These are phyloP conservation scores for Myxozyma mucilagina DNA, from an alignment of 805 yeast species.

Conservation along the genomic window DNA sequence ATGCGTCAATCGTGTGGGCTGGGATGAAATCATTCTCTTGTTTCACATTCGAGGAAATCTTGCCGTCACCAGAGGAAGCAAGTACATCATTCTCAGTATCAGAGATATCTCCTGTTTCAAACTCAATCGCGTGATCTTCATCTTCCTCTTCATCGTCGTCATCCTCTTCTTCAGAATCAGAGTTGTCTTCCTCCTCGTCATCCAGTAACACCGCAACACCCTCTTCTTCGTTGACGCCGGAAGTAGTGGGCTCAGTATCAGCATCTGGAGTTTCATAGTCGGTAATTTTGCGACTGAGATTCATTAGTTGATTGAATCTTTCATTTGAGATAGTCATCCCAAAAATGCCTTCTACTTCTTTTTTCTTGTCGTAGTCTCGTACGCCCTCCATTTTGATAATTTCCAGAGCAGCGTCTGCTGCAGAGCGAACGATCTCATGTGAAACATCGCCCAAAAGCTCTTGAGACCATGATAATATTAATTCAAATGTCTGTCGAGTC, in stretches of 20 bases:
- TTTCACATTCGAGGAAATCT: neutral
- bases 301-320: slow-evolving; percentile 50
- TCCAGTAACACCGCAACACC: slow-evolving; percentile 49
- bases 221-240: slow-evolving; percentile 42
- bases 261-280: slow-evolving; percentile 47
- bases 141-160: slow-evolving; percentile 37
- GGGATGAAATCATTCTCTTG: slow-evolving; percentile 34
- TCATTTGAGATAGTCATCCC: slow-evolving; percentile 46
- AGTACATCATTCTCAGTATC: slow-evolving; percentile 31
- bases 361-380: slow-evolving; percentile 49
- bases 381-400: slow-evolving; percentile 51
- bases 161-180: slow-evolving; percentile 37
- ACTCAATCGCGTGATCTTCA: slow-evolving; percentile 34
- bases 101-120: slow-evolving; percentile 36
- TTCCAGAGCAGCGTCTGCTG: slow-evolving; percentile 65
- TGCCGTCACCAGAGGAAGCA: slow-evolving; percentile 7
- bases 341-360: slow-evolving; percentile 55
- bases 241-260: slow-evolving; percentile 24
- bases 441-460: slow-evolving; percentile 69
- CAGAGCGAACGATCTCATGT: slow-evolving; percentile 67
- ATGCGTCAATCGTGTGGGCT: slow-evolving; percentile 48
- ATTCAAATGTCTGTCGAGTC: slow-evolving; percentile 54
- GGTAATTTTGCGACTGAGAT: slow-evolving; percentile 50
- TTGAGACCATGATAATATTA: slow-evolving; percentile 61
- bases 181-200: slow-evolving; percentile 43